These are phyloP conservation scores for Gracilaria domingensis DNA, from an alignment of 23 red algal species.

Conservation along the genomic window DNA sequence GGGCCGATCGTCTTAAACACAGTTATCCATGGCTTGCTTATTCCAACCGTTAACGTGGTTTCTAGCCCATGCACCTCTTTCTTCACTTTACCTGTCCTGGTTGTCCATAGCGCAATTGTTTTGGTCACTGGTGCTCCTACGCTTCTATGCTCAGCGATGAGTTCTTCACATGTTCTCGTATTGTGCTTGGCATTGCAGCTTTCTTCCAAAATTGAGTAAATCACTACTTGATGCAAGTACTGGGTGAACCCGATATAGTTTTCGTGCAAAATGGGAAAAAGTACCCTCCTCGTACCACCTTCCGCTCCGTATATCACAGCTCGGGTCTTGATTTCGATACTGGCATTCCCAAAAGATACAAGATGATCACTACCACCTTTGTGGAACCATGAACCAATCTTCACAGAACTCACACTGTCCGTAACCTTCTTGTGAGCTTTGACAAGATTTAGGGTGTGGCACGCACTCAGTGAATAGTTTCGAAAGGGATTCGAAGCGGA, in stretches of 20 bases:
- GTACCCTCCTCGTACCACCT: slow-evolving; percentile 21
- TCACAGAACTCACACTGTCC: slow-evolving; percentile 11
- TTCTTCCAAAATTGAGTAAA: slow-evolving; percentile 15
- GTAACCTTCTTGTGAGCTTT: not conserved
- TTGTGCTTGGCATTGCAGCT: not conserved
- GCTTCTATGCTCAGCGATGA: not conserved
- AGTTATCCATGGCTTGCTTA: slow-evolving; percentile 13
- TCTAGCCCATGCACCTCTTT: not conserved
- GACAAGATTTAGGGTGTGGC: not conserved
- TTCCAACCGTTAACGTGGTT: not conserved
- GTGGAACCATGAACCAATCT: slow-evolving; percentile 48
- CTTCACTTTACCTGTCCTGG: not conserved
- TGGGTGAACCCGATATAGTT: not conserved
- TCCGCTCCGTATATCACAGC: not conserved
- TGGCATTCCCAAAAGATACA: slow-evolving; percentile 34
- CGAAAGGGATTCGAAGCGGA: slow-evolving; percentile 17
- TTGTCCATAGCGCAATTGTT: not conserved
- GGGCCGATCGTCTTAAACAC: slow-evolving; percentile 15
- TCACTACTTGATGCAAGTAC: slow-evolving; percentile 23
- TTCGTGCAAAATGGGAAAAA: slow-evolving; percentile 8
- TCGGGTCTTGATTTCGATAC: slow-evolving; percentile 4
- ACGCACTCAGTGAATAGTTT: slow-evolving; percentile 49
- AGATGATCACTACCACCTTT: slow-evolving; percentile 35
- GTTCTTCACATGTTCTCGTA: not conserved
- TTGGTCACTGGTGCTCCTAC: not conserved